phyloP scores from a whole-genome alignment of 2,329 filamentous ascomycete genomes.

The Lachnellula cervina region DNA sequence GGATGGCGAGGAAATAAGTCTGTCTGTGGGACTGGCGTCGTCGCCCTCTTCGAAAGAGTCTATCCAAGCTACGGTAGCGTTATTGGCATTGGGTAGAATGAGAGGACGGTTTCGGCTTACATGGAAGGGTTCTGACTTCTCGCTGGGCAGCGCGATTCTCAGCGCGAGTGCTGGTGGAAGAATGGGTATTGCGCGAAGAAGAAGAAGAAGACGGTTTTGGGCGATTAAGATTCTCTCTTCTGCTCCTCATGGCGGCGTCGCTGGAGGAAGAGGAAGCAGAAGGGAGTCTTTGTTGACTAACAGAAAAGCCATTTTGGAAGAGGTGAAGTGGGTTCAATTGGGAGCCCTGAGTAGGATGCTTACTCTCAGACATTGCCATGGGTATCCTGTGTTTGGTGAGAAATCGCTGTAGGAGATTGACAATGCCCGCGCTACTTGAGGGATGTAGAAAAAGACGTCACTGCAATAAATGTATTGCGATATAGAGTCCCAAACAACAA shows the following conservation, averaged over 20 bases:
- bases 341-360: conserved; percentile 12
- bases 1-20: conserved; percentile 22
- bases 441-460: background rate
- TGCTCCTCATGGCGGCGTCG: conserved; percentile 20
- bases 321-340: conserved; percentile 22
- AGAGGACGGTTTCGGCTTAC: conserved; percentile 17
- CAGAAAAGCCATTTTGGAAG: conserved; percentile 20
- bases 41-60: conserved; percentile 29
- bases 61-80: conserved; percentile 30
- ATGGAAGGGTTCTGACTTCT: conserved; percentile 27
- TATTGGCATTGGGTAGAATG: conserved; percentile 3
- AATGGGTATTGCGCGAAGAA: conserved; percentile 25
- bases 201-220: conserved; percentile 23
- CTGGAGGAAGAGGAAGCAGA: conserved; percentile 25
- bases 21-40: conserved; percentile 16
- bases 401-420: background rate
- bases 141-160: conserved; percentile 22
- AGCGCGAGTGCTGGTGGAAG: conserved; percentile 21
- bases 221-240: conserved; percentile 15
- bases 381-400: conserved; percentile 1
- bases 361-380: conserved; percentile 12
- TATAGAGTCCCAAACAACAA: background rate
- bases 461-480: conserved; percentile 2
- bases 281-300: conserved; percentile 9
- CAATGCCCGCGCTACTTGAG: background rate